Percentiles rank a stretch among this genome's conserved stretches.
phyloP scores from a whole-genome alignment of 768 basidiomycete species.

The Pleurotus sapidus region DNA sequence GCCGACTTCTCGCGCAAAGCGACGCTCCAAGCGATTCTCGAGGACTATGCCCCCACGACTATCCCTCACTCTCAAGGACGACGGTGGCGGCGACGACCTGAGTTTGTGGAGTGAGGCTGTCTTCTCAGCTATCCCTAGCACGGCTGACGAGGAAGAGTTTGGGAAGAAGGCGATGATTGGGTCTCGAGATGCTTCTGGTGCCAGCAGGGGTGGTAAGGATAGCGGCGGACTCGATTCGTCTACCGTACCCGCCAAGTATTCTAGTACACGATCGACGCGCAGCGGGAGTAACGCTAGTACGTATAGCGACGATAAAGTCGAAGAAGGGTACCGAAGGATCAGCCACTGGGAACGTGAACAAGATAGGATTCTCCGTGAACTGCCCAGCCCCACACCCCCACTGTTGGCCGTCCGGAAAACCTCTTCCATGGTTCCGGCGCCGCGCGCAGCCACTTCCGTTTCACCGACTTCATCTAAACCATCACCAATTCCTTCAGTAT shows the following conservation, averaged over 20 bases:
- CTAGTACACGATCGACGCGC: neutral
- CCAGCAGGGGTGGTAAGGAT: slow-evolving; percentile 9
- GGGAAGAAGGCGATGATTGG: slow-evolving; percentile 17
- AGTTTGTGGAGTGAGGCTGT: slow-evolving; percentile 51
- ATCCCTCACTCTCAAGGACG: slow-evolving; percentile 44
- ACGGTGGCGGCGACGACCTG: slow-evolving; percentile 40
- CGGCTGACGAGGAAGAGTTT: slow-evolving; percentile 9
- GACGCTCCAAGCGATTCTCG: slow-evolving; percentile 21
- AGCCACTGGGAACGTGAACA: slow-evolving; percentile 1
- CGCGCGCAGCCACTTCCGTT: neutral
- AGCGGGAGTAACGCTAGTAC: neutral
- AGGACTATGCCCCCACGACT: slow-evolving; percentile 46
- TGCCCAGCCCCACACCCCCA: neutral
- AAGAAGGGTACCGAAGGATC: neutral
- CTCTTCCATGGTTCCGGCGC: neutral
- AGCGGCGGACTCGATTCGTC: neutral
- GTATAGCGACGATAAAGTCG: neutral
- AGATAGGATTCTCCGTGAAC: neutral
- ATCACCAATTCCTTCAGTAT: slow-evolving; percentile 2
- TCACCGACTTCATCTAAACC: slow-evolving; percentile 3
- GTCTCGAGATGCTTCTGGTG: neutral
- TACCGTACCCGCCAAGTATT: neutral
- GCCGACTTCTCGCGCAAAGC: neutral
- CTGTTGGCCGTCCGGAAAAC: neutral
- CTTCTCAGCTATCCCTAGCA: slow-evolving; percentile 45